Conservation (phyloP, 768 basidiomycete species). For the Mycena belliarum region DNA sequence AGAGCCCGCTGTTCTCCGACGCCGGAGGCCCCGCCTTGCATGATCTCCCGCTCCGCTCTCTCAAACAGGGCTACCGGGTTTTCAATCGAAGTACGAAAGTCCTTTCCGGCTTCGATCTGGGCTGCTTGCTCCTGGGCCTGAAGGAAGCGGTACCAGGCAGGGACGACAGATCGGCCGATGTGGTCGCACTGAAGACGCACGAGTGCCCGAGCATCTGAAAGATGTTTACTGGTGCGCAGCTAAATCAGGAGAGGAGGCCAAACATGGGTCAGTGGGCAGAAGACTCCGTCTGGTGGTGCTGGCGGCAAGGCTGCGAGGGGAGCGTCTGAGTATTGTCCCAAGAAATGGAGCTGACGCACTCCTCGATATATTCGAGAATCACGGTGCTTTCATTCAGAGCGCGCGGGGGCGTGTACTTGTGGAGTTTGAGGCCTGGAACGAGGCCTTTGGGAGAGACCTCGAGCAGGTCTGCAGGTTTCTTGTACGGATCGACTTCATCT, state of each 20-base stretch:
- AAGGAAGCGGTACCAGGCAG: conserved; percentile 73
- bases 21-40: conserved; percentile 38
- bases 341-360: conserved; percentile 43
- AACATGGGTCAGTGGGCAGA: conserved; percentile 67
- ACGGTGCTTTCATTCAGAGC: conserved; percentile 80
- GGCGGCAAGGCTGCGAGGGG: conserved; percentile 46
- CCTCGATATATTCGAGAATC: conserved; percentile 77
- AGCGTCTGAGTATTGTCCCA: neutral
- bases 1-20: conserved; percentile 41
- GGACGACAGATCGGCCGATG: conserved; percentile 62
- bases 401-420: conserved; percentile 53
- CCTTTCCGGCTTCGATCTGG: conserved; percentile 53
- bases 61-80: conserved; percentile 56
- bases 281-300: conserved; percentile 50
- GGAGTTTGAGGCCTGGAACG: conserved; percentile 67
- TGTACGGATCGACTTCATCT: conserved; percentile 85
- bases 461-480: conserved; percentile 78
- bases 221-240: neutral
- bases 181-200: conserved; percentile 70
- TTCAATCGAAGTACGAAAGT: conserved; percentile 54
- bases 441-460: conserved; percentile 81
- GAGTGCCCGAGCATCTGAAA: conserved; percentile 63
- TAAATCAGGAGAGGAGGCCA: conserved; percentile 22
- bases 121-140: conserved; percentile 62
- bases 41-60: conserved; percentile 50